Base-by-base conservation (phyloP, 1,139 yeast species). In the Williopsis jadinii region DNA sequence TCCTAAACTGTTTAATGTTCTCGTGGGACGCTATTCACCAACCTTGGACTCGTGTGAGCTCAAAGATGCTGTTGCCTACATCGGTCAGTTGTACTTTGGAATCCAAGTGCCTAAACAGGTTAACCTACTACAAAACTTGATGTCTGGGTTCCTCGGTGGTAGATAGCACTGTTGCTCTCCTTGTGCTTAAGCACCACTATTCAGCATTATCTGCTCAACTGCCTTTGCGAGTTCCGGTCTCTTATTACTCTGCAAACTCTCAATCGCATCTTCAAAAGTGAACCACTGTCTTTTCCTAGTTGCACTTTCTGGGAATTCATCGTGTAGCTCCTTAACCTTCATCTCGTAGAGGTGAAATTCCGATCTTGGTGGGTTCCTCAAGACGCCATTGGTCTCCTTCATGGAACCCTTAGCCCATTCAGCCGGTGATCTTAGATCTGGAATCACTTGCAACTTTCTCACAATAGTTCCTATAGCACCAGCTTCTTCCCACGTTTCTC, bases 401-500 rank as follows among this genome's bases (percentile, higher is more conserved):
- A 38, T 60, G 55, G 11, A 53, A 5, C 11, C 55, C 19, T 44
- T 40, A 2, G 45, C 40, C 61, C 85, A 83, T 3, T 77, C 73
- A 60, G 79, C 75, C 32, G 73, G 68, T 9, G 87, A 87, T 44
- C 95, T 62, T 54, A 73, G 68, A 56, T 87, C 96, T 40, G 71
- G 73, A 26, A 85, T 81, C 2, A 73, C 67, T 0, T 92, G 95
- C 36, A 90, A 63, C 45, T 69, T 70, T 37, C 56, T 52, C 2
- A 68, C 53, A 11, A 87, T 70, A 13, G 60, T 65, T 5, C 96
- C 95, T 34, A 74, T 74, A 28, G 84, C 85, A 0, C 98, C 98
- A 0, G 95, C 95, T 61, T 92, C 99, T 62, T 92, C 98, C 98
- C 98, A 92, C 0, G 95, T 85, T 60, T 92, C 98, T 45, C 99